phyloP scores from a whole-genome alignment of 1,284 basidiomycete genomes.

The Abortiporus biennis region DNA sequence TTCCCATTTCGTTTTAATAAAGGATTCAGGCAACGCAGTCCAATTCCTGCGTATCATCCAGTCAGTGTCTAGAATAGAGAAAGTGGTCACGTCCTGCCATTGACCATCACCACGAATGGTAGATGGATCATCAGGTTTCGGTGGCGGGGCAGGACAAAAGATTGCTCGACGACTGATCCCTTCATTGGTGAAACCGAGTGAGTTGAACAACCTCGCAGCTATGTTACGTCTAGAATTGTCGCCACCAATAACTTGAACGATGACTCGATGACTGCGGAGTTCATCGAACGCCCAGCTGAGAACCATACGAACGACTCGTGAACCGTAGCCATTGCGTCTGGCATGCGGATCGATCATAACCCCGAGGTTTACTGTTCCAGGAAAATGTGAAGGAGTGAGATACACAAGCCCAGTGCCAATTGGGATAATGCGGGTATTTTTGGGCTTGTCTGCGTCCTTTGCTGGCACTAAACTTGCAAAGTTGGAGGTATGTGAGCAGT shows the following conservation, averaged over 20 bases:
- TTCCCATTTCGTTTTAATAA: slow-evolving; percentile 39
- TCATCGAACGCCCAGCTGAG: slow-evolving; percentile 43
- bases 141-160: slow-evolving; percentile 18
- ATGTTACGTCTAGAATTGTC: slow-evolving; percentile 2
- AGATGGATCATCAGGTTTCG: slow-evolving; percentile 11
- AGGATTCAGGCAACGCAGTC: slow-evolving; percentile 22
- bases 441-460: not conserved
- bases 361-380: slow-evolving; percentile 46
- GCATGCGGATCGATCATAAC: slow-evolving; percentile 34
- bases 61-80: slow-evolving; percentile 57
- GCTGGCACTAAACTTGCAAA: not conserved
- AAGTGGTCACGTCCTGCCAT: slow-evolving; percentile 55
- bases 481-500: not conserved
- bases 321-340: slow-evolving; percentile 36
- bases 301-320: slow-evolving; percentile 36
- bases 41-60: slow-evolving; percentile 38
- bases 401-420: slow-evolving; percentile 38
- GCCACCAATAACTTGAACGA: slow-evolving; percentile 9
- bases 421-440: not conserved
- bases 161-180: slow-evolving; percentile 50
- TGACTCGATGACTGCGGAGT: slow-evolving; percentile 46
- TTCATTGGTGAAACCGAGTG: slow-evolving; percentile 48
- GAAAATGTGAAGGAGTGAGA: slow-evolving; percentile 27
- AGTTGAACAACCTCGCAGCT: slow-evolving; percentile 15
- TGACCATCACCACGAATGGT: slow-evolving; percentile 25